These are phyloP conservation scores for Brassica napus DNA, from an alignment of 345 rosid genomes.

Conservation along the genomic window DNA sequence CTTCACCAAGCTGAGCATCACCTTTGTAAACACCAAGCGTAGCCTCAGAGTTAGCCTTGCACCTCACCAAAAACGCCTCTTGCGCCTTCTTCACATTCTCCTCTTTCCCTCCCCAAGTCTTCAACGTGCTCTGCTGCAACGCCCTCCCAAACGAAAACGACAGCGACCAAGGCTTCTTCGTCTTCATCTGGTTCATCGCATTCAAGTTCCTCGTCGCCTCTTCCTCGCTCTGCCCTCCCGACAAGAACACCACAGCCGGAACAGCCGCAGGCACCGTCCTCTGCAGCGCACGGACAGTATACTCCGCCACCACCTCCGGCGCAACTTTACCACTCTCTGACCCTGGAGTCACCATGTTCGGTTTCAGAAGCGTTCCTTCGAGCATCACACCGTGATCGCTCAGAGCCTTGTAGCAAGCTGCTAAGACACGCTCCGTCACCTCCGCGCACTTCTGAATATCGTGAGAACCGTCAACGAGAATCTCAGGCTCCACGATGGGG, in stretches of 20 bases:
- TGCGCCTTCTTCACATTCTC: constrained; percentile 73
- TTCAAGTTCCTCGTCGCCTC: constrained; percentile 83
- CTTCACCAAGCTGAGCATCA: constrained; percentile 66
- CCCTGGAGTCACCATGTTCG: constrained; percentile 98
- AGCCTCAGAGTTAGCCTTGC: constrained; percentile 93
- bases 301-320: constrained; percentile 76
- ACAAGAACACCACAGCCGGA: constrained; percentile 85
- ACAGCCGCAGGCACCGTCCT: constrained; percentile 88
- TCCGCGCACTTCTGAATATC: constrained; percentile 77
- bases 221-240: constrained; percentile 95
- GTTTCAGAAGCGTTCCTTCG: constrained; percentile 89
- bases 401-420: constrained; percentile 93
- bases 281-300: constrained; percentile 72
- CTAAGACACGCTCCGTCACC: constrained; percentile 79
- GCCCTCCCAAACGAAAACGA: constrained; percentile 95
- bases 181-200: constrained; percentile 76
- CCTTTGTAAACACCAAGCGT: constrained; percentile 91
- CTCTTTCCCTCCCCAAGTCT: constrained; percentile 84
- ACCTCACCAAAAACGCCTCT: constrained; percentile 59
- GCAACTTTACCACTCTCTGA: constrained; percentile 77
- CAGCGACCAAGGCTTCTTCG: constrained; percentile 89
- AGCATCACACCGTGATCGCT: constrained; percentile 86
- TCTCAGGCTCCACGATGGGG: constrained; percentile 95
- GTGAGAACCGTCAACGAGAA: constrained; percentile 83
- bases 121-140: constrained; percentile 87